Conservation (phyloP, 176 grass and related monocot species). For the Neostapfia colusana region DNA sequence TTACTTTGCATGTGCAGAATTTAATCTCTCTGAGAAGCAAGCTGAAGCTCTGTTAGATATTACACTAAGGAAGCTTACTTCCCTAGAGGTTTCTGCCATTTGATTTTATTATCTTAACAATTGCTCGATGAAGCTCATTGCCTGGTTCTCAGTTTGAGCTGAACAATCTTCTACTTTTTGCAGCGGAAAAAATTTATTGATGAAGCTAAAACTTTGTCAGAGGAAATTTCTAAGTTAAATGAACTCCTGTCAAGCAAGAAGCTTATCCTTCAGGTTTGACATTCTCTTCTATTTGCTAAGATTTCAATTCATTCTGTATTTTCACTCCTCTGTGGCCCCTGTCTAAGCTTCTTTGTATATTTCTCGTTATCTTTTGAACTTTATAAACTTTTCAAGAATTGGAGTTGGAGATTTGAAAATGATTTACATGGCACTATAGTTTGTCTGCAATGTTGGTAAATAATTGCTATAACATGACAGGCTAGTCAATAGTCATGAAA, state of each 20-base stretch:
- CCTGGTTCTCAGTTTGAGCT: background rate
- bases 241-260: conserved; percentile 95
- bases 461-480: conserved; percentile 28
- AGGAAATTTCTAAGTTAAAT: conserved; percentile 75
- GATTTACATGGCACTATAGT: background rate
- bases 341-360: background rate
- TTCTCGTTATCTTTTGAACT: conserved; percentile 20
- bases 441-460: conserved; percentile 21
- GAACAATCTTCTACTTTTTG: conserved; percentile 30
- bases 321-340: conserved; percentile 18
- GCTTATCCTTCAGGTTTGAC: conserved; percentile 76
- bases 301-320: conserved; percentile 13
- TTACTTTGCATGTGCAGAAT: conserved; percentile 61
- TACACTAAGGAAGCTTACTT: conserved; percentile 87
- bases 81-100: conserved; percentile 68
- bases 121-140: conserved; percentile 9
- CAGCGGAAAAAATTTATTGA: conserved; percentile 95
- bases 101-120: conserved; percentile 7
- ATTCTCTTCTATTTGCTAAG: conserved; percentile 25
- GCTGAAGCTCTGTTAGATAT: conserved; percentile 92
- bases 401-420: background rate
- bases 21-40: conserved; percentile 79
- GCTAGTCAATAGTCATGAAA: background rate
- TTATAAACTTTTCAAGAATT: conserved; percentile 3
- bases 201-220: conserved; percentile 68